phyloP scores from a whole-genome alignment of 176 grass and related monocot genomes.

The Eragrostis curvula region DNA sequence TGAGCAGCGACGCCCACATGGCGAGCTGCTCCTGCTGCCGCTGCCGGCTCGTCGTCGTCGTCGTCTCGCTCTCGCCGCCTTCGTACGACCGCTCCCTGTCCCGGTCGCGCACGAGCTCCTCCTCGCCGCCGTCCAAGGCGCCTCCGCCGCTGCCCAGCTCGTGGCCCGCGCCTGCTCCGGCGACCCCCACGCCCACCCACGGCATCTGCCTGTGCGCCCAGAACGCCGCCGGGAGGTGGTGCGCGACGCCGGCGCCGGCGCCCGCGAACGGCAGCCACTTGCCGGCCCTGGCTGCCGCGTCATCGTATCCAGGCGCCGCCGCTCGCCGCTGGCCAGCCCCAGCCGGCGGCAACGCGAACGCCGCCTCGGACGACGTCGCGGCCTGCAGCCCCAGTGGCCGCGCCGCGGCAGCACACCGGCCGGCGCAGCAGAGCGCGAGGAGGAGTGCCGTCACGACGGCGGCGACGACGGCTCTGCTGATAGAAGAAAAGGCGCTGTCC shows the following conservation, averaged over 20 bases:
- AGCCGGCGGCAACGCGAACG: conserved; percentile 4
- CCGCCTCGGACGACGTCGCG: not conserved
- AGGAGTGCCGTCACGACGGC: not conserved
- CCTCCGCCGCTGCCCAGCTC: not conserved
- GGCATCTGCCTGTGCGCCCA: conserved; percentile 25
- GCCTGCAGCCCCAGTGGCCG: not conserved
- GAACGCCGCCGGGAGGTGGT: conserved; percentile 13
- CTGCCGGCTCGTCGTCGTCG: not conserved
- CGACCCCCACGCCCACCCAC: not conserved
- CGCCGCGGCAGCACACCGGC: not conserved
- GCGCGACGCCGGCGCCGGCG: not conserved
- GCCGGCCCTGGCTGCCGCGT: conserved; percentile 17
- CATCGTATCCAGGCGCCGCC: not conserved
- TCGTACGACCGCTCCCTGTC: not conserved
- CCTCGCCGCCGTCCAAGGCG: not conserved
- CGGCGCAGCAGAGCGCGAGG: conserved; percentile 10
- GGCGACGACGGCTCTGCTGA: not conserved
- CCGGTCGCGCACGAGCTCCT: not conserved
- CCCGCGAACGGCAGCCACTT: conserved; percentile 53
- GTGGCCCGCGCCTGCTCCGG: not conserved
- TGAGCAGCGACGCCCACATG: conserved; percentile 65
- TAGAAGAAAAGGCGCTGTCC: not conserved
- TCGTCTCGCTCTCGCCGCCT: not conserved
- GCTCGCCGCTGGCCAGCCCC: not conserved
- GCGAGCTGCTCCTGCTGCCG: conserved; percentile 47